Conservation (phyloP, 345 rosid species). For the Eucalyptus viminalis region DNA sequence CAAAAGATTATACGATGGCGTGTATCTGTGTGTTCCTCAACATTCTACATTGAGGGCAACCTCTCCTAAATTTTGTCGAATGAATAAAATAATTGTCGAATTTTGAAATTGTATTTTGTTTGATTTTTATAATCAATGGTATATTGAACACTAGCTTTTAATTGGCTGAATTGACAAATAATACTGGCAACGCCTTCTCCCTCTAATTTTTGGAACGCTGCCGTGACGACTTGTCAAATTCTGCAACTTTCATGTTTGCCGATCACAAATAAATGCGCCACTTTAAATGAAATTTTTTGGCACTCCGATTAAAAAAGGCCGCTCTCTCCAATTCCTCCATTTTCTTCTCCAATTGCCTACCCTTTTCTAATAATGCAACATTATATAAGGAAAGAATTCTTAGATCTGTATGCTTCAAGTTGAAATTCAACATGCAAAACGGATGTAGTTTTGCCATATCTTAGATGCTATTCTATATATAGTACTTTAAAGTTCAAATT, state of each 20-base stretch:
- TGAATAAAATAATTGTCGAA: too few relatives aligned
- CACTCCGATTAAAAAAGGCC: background rate
- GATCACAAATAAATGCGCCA: background rate
- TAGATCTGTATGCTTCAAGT: too few relatives aligned
- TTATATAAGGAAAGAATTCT: too few relatives aligned
- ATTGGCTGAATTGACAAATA: background rate
- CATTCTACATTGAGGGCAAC: background rate
- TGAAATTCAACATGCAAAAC: accelerated
- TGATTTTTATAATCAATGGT: background rate
- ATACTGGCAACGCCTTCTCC: background rate
- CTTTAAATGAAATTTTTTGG: background rate
- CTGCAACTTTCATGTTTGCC: background rate
- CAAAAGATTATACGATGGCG: background rate
- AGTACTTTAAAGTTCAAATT: background rate
- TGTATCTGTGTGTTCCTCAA: accelerated
- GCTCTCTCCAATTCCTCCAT: too few relatives aligned
- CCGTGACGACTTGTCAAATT: background rate
- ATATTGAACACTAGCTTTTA: background rate
- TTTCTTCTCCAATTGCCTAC: too few relatives aligned
- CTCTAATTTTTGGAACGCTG: background rate
- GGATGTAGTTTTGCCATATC: background rate
- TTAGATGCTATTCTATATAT: background rate
- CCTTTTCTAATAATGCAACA: too few relatives aligned
- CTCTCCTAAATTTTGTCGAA: background rate
- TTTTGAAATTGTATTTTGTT: too few relatives aligned